Conservation (phyloP, 2,329 filamentous ascomycete species). For the Aspergillus tanneri region DNA sequence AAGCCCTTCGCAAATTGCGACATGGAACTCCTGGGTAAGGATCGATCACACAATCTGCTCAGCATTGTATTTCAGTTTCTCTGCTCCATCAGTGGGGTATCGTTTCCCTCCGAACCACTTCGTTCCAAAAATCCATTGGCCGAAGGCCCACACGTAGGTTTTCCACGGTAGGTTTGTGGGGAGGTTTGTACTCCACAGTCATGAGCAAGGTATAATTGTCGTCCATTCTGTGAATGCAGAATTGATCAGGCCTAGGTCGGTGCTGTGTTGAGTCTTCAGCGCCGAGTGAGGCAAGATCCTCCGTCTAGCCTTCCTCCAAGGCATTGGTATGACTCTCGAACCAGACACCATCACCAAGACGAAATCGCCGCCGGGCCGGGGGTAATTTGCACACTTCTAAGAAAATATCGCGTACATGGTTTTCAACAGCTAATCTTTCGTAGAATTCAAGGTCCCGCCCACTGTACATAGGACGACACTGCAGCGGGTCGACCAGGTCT, state of each 20-base stretch:
- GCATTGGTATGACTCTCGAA: constrained; percentile 19
- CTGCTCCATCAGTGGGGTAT: constrained; percentile 9
- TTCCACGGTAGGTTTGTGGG: constrained; percentile 18
- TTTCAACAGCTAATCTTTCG: constrained; percentile 22
- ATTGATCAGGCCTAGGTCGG: constrained; percentile 17
- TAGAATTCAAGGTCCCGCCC: constrained; percentile 21
- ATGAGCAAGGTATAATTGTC: constrained; percentile 10
- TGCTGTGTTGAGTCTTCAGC: too few relatives aligned
- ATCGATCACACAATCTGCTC: constrained; percentile 16
- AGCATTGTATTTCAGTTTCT: constrained; percentile 23
- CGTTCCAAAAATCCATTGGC: constrained; percentile 19
- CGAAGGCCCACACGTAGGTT: constrained; percentile 15
- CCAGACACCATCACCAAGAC: constrained; percentile 13
- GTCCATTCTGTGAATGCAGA: constrained; percentile 19
- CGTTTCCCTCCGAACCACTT: constrained; percentile 12
- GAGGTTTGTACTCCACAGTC: constrained; percentile 17
- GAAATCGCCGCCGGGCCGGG: constrained; percentile 12
- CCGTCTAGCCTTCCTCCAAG: constrained; percentile 15
- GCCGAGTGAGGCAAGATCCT: too few relatives aligned
- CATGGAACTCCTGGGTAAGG: constrained; percentile 25
- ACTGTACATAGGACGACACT: too few relatives aligned
- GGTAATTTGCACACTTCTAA: constrained; percentile 18
- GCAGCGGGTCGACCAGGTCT: constrained; percentile 14
- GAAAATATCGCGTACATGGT: constrained; percentile 19
- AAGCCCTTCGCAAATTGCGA: constrained; percentile 29